Evolutionary conservation across 2,329 filamentous ascomycete genomes (phyloP), one percentile per base, ranked within the genome.

Genomic region (Boeremia exigua): DNA sequence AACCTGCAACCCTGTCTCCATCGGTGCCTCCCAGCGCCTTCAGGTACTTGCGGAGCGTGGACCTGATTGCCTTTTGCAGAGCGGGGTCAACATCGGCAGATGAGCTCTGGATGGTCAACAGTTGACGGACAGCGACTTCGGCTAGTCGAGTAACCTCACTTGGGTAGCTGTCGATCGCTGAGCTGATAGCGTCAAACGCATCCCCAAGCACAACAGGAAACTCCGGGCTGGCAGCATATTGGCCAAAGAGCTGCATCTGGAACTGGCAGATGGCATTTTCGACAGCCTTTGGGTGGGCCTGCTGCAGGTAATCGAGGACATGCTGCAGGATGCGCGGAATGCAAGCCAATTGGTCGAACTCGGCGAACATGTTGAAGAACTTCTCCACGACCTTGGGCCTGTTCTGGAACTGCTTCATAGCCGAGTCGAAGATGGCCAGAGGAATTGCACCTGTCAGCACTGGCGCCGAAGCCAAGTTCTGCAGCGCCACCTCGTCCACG

Each of bases 361-460:
- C 79, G 2, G 86, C 81, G 61, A 96, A 89, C 78, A 96, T 84
- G 67, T 89, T 80, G 75, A 95, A 98, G 77, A 97, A 96, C 19
- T 84, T 79, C 67, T 89, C 87, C 3, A 87, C 91, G 6, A 92
- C 82, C 1, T 80, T 78, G 1, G 86, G 77, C 56, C 84, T 85
- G 72, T 88, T 86, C 62, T 90, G 87, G 48, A 89, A 84, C 67
- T 96, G 88, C 73, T 89, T 91, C 78, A 87, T 87, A 6, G 92
- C 88, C 19, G 91, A 86, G 68, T 96, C 92, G 70, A 96, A 97
- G 43, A 99, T 91, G 34, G 94, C 92, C 52, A 92, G 84, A 2
- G 95, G 93, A 63, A 99, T 96, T 14, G 92, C 95, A n/a, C 95
- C 95, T 57, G 90, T 91, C 60, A 97, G 82, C 9, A 92, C 92